Percentiles rank a stretch among this genome's conserved stretches.
Conservation (phyloP, 768 basidiomycete genomes). For the Mycena kentingensis region DNA sequence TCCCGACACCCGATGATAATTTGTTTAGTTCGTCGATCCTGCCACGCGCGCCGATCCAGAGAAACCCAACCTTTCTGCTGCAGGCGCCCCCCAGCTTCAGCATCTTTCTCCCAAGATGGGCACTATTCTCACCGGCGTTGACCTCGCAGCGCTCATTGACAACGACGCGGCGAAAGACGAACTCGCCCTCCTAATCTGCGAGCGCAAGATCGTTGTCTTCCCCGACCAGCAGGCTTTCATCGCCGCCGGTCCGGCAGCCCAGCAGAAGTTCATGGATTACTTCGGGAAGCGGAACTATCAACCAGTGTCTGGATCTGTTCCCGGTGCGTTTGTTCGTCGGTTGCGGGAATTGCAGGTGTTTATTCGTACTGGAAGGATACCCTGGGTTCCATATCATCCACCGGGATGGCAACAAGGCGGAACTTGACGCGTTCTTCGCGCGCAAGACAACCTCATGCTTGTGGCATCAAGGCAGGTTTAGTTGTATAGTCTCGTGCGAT, state of each 20-base stretch:
- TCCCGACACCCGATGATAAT: too few species aligned
- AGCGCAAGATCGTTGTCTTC: constrained; percentile 24
- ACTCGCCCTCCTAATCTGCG: constrained; percentile 21
- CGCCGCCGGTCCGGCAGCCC: constrained; percentile 18
- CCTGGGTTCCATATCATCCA: constrained; percentile 27
- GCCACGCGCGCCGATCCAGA: constrained; percentile 21
- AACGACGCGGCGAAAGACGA: constrained; percentile 21
- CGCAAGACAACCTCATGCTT: constrained; percentile 26
- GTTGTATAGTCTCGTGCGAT: too few species aligned
- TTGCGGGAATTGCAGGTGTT: too few species aligned
- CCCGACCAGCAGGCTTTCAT: constrained; percentile 22
- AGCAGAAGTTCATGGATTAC: constrained; percentile 20
- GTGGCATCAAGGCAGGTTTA: constrained; percentile 28
- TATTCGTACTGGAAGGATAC: constrained; percentile 8
- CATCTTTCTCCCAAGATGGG: constrained; percentile 24
- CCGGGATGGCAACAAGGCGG: constrained; percentile 23
- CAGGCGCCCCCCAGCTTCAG: neutral
- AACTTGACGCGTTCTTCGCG: constrained; percentile 22
- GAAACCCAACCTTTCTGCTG: constrained; percentile 15
- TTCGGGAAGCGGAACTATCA: constrained; percentile 21
- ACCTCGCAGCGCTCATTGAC: constrained; percentile 16
- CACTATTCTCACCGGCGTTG: constrained; percentile 18
- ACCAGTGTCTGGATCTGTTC: constrained; percentile 18
- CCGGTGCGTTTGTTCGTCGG: constrained; percentile 7
- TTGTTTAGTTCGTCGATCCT: constrained; percentile 23